phyloP scores from a whole-genome alignment of 768 basidiomycete species.

The Podaxis sp. region DNA sequence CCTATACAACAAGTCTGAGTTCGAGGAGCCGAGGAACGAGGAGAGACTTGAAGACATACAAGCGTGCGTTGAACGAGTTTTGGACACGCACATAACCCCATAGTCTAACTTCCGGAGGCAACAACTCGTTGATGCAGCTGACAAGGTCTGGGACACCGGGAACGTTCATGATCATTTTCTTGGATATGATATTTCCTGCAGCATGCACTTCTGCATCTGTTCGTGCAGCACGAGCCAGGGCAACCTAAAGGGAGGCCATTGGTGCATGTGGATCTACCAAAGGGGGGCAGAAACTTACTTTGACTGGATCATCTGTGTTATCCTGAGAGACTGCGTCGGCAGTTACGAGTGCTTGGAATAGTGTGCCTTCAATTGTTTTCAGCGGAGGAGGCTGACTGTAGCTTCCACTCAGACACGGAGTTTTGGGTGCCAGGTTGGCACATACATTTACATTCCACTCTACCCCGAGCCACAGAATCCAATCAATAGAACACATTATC shows the following conservation, averaged over 20 bases:
- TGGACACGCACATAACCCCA: slow-evolving; percentile 86
- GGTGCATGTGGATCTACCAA: not conserved
- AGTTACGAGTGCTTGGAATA: slow-evolving; percentile 86
- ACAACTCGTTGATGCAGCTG: slow-evolving; percentile 72
- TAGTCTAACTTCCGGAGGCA: slow-evolving; percentile 89
- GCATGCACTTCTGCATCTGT: slow-evolving; percentile 99
- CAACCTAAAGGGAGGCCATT: slow-evolving; percentile 51
- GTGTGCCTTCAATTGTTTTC: slow-evolving; percentile 83
- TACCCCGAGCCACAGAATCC: slow-evolving; percentile 93
- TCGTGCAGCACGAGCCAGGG: slow-evolving; percentile 83
- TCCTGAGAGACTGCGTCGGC: slow-evolving; percentile 93
- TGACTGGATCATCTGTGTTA: slow-evolving; percentile 87
- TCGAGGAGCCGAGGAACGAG: slow-evolving; percentile 10
- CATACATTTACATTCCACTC: slow-evolving; percentile 96
- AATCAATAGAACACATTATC: slow-evolving; percentile 78
- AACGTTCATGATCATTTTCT: slow-evolving; percentile 82
- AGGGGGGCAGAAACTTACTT: slow-evolving; percentile 45
- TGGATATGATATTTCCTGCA: slow-evolving; percentile 88
- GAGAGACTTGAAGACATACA: slow-evolving; percentile 39
- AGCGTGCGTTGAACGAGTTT: slow-evolving; percentile 79
- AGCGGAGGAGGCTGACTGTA: slow-evolving; percentile 63
- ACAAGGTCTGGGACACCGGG: slow-evolving; percentile 73
- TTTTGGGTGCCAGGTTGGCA: not conserved
- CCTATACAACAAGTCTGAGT: slow-evolving; percentile 36
- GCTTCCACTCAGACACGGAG: not conserved